Percentiles rank a stretch among this genome's conserved stretches.
These are phyloP conservation scores for Metschnikowia santaceciliae DNA, from an alignment of 805 yeast genomes.

Conservation along the genomic window DNA sequence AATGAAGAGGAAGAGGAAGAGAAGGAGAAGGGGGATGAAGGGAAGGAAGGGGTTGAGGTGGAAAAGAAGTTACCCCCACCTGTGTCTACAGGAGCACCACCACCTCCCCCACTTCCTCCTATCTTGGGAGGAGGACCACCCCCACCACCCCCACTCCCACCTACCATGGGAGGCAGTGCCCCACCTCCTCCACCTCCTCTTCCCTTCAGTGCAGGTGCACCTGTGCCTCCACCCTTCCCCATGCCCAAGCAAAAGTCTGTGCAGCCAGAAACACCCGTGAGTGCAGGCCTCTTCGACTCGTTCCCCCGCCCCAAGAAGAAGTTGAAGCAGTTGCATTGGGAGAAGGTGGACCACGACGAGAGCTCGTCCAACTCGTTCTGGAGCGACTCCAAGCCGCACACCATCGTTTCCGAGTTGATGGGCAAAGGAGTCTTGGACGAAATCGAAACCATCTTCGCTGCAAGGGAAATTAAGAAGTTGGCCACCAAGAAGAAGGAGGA, in stretches of 20 bases:
- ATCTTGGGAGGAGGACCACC: slow-evolving; percentile 16
- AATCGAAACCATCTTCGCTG: slow-evolving; percentile 56
- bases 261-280: slow-evolving; percentile 15
- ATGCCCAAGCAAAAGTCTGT: slow-evolving; percentile 11
- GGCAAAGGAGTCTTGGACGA: slow-evolving; percentile 62
- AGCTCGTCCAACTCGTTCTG: slow-evolving; percentile 57
- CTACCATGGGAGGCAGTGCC: slow-evolving; percentile 20
- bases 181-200: slow-evolving; percentile 23
- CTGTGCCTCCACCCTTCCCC: slow-evolving; percentile 29
- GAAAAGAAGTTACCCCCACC: too few relatives aligned
- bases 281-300: slow-evolving; percentile 34
- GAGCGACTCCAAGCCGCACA: slow-evolving; percentile 44
- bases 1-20: not conserved
- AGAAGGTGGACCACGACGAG: slow-evolving; percentile 50
- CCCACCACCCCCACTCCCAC: slow-evolving; percentile 22
- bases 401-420: slow-evolving; percentile 47
- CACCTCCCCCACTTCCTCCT: slow-evolving; percentile 26
- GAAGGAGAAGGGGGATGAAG: not conserved
- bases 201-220: slow-evolving; percentile 20
- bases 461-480: slow-evolving; percentile 46
- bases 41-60: too few relatives aligned
- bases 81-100: slow-evolving; percentile 11
- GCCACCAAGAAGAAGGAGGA: slow-evolving; percentile 42
- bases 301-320: slow-evolving; percentile 57
- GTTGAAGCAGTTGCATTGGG: slow-evolving; percentile 82